Percentiles rank a stretch among this genome's conserved stretches.
These are phyloP conservation scores for Cyberlindnera euphorbiae DNA, from an alignment of 805 yeast species.

Conservation along the genomic window DNA sequence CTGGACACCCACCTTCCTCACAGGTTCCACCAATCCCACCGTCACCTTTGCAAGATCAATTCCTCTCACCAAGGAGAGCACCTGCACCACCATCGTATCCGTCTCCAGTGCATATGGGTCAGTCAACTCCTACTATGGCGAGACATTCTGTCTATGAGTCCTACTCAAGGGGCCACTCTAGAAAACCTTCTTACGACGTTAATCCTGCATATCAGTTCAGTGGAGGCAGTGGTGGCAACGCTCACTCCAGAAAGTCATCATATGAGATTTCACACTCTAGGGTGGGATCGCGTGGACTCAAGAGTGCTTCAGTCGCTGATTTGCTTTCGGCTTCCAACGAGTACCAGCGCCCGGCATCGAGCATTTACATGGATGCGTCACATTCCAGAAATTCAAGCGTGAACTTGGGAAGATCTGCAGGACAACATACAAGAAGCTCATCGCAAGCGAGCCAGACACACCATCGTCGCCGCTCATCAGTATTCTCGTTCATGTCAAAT, in stretches of 20 bases:
- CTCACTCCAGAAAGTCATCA: slow-evolving; percentile 27
- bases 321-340: slow-evolving; percentile 27
- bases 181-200: slow-evolving; percentile 27
- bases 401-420: slow-evolving; percentile 19
- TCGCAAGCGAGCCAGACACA: slow-evolving; percentile 35
- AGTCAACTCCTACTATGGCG: slow-evolving; percentile 19
- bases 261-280: slow-evolving; percentile 20
- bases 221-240: background rate
- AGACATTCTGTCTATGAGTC: slow-evolving; percentile 26
- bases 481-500: slow-evolving; percentile 43
- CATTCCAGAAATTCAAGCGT: slow-evolving; percentile 33
- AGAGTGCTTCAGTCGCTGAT: slow-evolving; percentile 27
- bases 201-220: slow-evolving; percentile 13
- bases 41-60: slow-evolving; percentile 27
- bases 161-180: slow-evolving; percentile 20
- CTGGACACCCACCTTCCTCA: slow-evolving; percentile 18
- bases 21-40: slow-evolving; percentile 15
- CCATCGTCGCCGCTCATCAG: slow-evolving; percentile 59
- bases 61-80: slow-evolving; percentile 66
- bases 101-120: slow-evolving; percentile 34
- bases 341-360: slow-evolving; percentile 40
- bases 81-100: slow-evolving; percentile 61
- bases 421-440: slow-evolving; percentile 36
- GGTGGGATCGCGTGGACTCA: slow-evolving; percentile 15
- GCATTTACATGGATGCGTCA: slow-evolving; percentile 41